These are phyloP conservation scores for Chionographis japonica DNA, from an alignment of 106 monocot genomes.

Conservation along the genomic window DNA sequence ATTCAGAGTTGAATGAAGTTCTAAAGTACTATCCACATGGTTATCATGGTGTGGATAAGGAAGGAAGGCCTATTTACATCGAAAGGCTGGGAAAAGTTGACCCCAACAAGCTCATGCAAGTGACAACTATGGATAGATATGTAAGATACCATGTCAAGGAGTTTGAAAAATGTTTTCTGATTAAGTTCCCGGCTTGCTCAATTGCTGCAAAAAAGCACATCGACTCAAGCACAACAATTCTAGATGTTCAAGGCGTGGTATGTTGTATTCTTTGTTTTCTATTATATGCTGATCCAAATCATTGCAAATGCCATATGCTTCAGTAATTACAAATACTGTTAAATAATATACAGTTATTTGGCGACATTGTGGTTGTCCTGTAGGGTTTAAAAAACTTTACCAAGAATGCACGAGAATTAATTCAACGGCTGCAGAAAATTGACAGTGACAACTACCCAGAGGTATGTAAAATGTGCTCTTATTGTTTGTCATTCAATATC, in stretches of 20 bases:
- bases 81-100: conserved; percentile 79
- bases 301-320: background rate
- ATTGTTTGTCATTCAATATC: background rate
- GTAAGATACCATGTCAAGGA: conserved; percentile 78
- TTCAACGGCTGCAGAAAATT: conserved; percentile 66
- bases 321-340: background rate
- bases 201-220: conserved; percentile 82
- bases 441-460: conserved; percentile 86
- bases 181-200: conserved; percentile 76
- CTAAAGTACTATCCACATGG: conserved; percentile 72
- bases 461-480: conserved; percentile 19
- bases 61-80: conserved; percentile 79
- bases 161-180: conserved; percentile 56
- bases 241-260: conserved; percentile 92
- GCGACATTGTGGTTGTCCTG: conserved; percentile 1
- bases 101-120: conserved; percentile 64
- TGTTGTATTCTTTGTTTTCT: background rate
- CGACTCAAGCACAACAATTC: conserved; percentile 74
- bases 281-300: background rate
- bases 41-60: conserved; percentile 79
- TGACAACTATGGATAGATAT: conserved; percentile 73
- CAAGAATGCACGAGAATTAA: conserved; percentile 77
- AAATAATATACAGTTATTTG: background rate
- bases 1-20: conserved; percentile 50
- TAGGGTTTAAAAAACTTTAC: conserved; percentile 83